Base-by-base conservation (phyloP, 495 filamentous ascomycete species). In the Rhypophila decipiens region DNA sequence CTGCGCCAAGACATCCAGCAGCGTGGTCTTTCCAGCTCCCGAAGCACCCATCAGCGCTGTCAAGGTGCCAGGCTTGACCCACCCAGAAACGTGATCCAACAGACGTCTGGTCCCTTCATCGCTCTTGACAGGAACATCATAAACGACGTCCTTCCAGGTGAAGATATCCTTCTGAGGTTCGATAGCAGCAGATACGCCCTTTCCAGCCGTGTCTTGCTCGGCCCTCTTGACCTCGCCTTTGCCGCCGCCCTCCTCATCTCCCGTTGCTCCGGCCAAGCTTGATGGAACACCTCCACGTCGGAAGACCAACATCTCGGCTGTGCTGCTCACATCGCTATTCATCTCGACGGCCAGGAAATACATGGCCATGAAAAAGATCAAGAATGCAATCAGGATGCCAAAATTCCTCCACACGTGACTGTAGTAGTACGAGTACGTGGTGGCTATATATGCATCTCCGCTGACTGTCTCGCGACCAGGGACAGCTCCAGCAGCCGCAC, bases 41-140 rank as follows among this genome's bases (percentile, higher is more conserved):
- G 82, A 86, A 9, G 84, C 87, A 40, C 89, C 89, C 77, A 94
- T 87, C 24, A 91, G 61, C 7, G 88, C 88, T 42, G 86, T 83
- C 71, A 94, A 77, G 0, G 82, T 68, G 22, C 88, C 87, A 1
- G 88, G 88, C 56, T 87, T 90, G 13, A 85, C 86, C 64, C 81
- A 91, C 1, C 88, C 88, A 36, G 74, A 77, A 24, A 93, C 77
- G 10, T 75, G 64, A 53, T 90, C 81, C 39, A 94, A 70, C 8
- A 94, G 37, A 15, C 77, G 47, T 1, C 57, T 67, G 7, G 7
- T 7, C 13, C 27, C 27, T 22, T 83, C 74, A 38, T 77, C 81
- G n/a, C 71, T 74, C 2, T 77, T 71, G 18, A 83, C 74, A 5
- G 82, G 77, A 13, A 90, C 82, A 49, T 81, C 78, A 40, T 84